Conservation (phyloP, 1,284 basidiomycete species). For the Fistulinella staudtii region DNA sequence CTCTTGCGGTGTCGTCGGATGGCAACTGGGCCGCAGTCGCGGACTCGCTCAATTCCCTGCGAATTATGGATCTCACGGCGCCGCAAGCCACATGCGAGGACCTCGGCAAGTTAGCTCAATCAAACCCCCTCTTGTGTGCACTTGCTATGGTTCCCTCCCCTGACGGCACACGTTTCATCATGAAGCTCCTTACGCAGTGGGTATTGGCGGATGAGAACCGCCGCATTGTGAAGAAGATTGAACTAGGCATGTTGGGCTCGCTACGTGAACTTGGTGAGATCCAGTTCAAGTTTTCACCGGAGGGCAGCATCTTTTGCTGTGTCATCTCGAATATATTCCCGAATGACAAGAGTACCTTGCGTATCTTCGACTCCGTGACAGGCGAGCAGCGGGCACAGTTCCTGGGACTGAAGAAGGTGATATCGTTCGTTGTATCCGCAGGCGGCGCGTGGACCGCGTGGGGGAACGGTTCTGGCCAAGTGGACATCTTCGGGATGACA, state of each 20-base stretch:
- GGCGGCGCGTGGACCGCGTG: slow-evolving; percentile 16
- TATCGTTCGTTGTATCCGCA: slow-evolving; percentile 5
- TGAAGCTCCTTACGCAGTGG: neutral
- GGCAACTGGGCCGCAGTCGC: slow-evolving; percentile 14
- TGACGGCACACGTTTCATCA: slow-evolving; percentile 13
- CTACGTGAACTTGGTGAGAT: neutral
- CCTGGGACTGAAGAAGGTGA: slow-evolving; percentile 11
- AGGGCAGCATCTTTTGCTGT: slow-evolving; percentile 10
- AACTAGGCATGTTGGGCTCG: slow-evolving; percentile 6
- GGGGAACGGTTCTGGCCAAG: slow-evolving; percentile 3
- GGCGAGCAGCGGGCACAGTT: slow-evolving; percentile 13
- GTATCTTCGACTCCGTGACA: slow-evolving; percentile 12
- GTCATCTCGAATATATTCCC: neutral
- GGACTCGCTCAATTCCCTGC: slow-evolving; percentile 3
- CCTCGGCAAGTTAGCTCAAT: neutral
- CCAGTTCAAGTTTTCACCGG: slow-evolving; percentile 15
- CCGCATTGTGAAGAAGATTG: slow-evolving; percentile 10
- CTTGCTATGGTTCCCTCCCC: slow-evolving; percentile 1
- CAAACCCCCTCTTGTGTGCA: neutral
- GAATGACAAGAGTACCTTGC: slow-evolving; percentile 9
- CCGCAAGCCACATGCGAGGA: slow-evolving; percentile 9
- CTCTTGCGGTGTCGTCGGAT: slow-evolving; percentile 15
- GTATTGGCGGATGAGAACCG: slow-evolving; percentile 10
- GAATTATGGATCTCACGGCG: slow-evolving; percentile 14
- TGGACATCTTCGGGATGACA: slow-evolving; percentile 13